Evolutionary conservation across 2,329 filamentous ascomycete species (phyloP), one percentile per base, ranked within the genome.

Genomic region (Colletotrichum liaoningense): DNA sequence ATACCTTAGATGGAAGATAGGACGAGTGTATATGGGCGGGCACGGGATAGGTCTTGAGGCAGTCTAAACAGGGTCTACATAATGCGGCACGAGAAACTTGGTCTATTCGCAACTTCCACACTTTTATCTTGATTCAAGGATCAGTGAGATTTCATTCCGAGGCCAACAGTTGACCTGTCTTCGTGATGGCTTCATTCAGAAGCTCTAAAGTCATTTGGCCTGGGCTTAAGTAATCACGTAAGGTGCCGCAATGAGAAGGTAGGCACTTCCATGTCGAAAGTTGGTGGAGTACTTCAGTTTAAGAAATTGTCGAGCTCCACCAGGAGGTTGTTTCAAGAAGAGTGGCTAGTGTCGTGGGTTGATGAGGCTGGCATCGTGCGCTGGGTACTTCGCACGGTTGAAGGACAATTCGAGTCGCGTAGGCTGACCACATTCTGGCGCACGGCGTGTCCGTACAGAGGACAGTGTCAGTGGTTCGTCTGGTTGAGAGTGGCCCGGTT

Each of bases 81-180:
- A 33, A 11, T 8, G 30, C 11, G 9, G 30, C 38, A 19, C 5
- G 5, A 4, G 16, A 42, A 42, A 14, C 5, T 16, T 16, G 38
- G 16, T 5, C 6, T 7, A 16, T 42, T 6, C 14, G 38, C 6
- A 42, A 14, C 5, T 42, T 16, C 38, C 38, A 42, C 14, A 42
- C 38, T 42, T 42, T 0, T 0, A 2, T 16, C 1, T 33, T 33
- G 2, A 11, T 33, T 42, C 35, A 1, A n/a, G 1, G 16, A 7
- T 46, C 9, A 46, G 19, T 33, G 9, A 9, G 33, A 19, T 49
- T 49, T 49, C 7, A 49, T 4, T 8, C n/a, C 42, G 19, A 49
- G 7, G 19, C 1, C 3, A 4, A 19, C 5, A 22, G 38, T 1
- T 19, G 5, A 16, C 8, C 0, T 19, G 1, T 49, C 42, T 11